Conservation (phyloP, 352 stramenopile genomes). For the Thraustochytrium striatum region DNA sequence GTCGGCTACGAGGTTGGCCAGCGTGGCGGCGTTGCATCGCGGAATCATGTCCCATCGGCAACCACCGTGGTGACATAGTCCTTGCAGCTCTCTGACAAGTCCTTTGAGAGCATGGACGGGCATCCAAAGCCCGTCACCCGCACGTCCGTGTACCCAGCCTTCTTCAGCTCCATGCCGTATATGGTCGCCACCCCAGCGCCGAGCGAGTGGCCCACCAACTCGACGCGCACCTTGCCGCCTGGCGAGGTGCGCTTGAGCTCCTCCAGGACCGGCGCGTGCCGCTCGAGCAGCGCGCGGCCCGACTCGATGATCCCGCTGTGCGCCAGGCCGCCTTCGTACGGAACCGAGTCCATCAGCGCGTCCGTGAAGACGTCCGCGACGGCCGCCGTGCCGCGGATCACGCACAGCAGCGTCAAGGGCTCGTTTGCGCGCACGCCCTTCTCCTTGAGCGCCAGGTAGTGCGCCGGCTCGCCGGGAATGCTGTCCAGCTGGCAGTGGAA, state of each 20-base stretch:
- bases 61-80: constrained; percentile 65
- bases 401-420: constrained; percentile 59
- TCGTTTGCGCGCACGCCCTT: constrained; percentile 56
- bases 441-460: constrained; percentile 62
- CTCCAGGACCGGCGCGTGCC: constrained; percentile 56
- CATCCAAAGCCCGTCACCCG: constrained; percentile 64
- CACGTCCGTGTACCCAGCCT: constrained; percentile 53
- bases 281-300: constrained; percentile 58
- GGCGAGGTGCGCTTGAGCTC: constrained; percentile 57
- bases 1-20: constrained; percentile 60
- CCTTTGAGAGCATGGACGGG: constrained; percentile 59
- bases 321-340: constrained; percentile 60
- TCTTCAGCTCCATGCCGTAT: constrained; percentile 58
- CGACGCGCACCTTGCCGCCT: constrained; percentile 59
- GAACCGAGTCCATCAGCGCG: constrained; percentile 57
- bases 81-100: constrained; percentile 57
- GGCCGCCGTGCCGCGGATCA: constrained; percentile 61
- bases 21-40: constrained; percentile 60
- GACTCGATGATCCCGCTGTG: constrained; percentile 59
- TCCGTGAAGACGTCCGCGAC: constrained; percentile 63
- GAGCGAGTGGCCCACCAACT: constrained; percentile 61
- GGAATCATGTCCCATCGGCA: constrained; percentile 62
- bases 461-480: constrained; percentile 57
- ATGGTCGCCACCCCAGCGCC: constrained; percentile 63
- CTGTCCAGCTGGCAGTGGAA: constrained; percentile 59